These are phyloP conservation scores for Marsdenia floribunda DNA, from an alignment of 257 asterid species.

Conservation along the genomic window DNA sequence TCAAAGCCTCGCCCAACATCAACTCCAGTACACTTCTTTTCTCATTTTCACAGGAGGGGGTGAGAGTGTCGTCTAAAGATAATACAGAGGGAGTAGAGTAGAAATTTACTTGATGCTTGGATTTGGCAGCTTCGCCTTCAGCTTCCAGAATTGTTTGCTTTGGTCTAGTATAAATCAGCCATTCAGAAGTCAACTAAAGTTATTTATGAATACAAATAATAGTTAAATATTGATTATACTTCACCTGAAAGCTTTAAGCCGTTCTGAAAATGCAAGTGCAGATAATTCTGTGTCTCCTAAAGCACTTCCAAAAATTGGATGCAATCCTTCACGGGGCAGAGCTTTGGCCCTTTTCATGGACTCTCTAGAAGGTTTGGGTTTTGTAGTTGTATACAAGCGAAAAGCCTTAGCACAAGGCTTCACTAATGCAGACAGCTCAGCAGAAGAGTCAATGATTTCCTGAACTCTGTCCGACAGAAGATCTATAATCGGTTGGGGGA, in stretches of 20 bases:
- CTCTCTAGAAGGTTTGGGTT: constrained; percentile 81
- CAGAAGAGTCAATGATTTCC: constrained; percentile 65
- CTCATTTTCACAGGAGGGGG: no score
- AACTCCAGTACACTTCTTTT: not conserved
- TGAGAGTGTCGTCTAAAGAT: not conserved
- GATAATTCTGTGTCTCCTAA: constrained; percentile 71
- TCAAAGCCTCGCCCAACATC: not conserved
- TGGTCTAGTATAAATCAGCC: constrained; percentile 44
- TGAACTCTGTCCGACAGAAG: constrained; percentile 81
- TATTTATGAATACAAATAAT: not conserved
- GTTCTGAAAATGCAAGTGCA: constrained; percentile 93
- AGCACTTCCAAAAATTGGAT: constrained; percentile 64
- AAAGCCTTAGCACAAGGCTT: constrained; percentile 71
- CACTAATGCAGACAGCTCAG: constrained; percentile 60
- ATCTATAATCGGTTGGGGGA: constrained; percentile 83
- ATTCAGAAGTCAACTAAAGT: constrained; percentile 12
- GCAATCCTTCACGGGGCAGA: constrained; percentile 85
- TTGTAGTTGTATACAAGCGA: constrained; percentile 66
- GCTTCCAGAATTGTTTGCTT: constrained; percentile 93
- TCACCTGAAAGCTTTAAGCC: constrained; percentile 75
- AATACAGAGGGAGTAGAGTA: constrained; percentile 3
- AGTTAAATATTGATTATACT: constrained; percentile 8
- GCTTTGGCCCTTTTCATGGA: constrained; percentile 72
- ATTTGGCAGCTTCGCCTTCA: constrained; percentile 85
- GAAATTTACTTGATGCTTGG: constrained; percentile 58